phyloP scores from a whole-genome alignment of 495 filamentous ascomycete species.

The Geoglossum glabrum region DNA sequence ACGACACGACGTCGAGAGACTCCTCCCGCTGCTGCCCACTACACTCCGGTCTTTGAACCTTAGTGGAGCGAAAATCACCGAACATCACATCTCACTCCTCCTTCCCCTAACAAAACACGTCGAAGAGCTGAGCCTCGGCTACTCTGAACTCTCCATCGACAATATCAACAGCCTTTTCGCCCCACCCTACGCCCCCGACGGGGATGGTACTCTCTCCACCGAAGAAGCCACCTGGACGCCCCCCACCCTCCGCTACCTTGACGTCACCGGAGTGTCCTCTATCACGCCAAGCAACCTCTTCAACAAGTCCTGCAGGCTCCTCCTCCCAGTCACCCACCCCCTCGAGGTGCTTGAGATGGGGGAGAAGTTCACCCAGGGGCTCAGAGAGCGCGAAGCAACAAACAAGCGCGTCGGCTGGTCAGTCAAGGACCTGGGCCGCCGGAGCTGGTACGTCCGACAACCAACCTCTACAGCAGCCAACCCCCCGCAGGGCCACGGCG shows the following conservation, averaged over 20 bases:
- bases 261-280: slow-evolving; percentile 38
- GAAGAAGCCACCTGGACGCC: slow-evolving; percentile 26
- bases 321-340: slow-evolving; percentile 41
- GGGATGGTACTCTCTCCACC: neutral
- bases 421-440: slow-evolving; percentile 43
- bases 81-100: slow-evolving; percentile 43
- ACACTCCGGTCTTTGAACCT: slow-evolving; percentile 62
- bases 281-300: slow-evolving; percentile 45
- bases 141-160: slow-evolving; percentile 38
- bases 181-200: slow-evolving; percentile 12
- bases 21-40: slow-evolving; percentile 47
- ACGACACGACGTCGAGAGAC: slow-evolving; percentile 37
- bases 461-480: neutral
- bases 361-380: slow-evolving; percentile 45
- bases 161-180: slow-evolving; percentile 42
- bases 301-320: slow-evolving; percentile 33
- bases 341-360: slow-evolving; percentile 64
- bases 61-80: slow-evolving; percentile 50
- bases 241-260: slow-evolving; percentile 55
- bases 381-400: slow-evolving; percentile 31
- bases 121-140: slow-evolving; percentile 58
- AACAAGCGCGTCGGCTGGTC: slow-evolving; percentile 44
- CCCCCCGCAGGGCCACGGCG: slow-evolving; percentile 10
- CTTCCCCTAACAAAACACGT: slow-evolving; percentile 56
- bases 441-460: slow-evolving; percentile 45